phyloP scores from a whole-genome alignment of 257 asterid genomes.

The Dorcoceras hygrometricum region DNA sequence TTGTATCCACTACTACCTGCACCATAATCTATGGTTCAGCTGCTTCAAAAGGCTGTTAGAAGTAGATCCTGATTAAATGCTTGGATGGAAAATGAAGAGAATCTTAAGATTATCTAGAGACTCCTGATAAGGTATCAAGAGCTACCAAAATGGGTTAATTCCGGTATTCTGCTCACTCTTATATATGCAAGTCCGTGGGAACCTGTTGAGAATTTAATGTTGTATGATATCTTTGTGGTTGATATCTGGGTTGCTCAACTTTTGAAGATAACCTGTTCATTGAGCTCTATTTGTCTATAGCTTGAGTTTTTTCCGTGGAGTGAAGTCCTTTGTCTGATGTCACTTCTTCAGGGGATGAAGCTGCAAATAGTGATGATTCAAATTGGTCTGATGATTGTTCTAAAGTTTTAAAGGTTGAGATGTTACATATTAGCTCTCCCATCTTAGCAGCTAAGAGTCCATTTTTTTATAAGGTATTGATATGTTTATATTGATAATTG shows the following conservation, averaged over 20 bases:
- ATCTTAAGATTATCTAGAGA: background rate
- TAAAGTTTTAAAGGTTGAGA: constrained; percentile 50
- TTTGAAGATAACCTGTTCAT: background rate
- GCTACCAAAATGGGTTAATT: background rate
- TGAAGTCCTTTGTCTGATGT: constrained; percentile 13
- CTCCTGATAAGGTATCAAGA: background rate
- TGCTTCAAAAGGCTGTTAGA: background rate
- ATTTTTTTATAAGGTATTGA: constrained; percentile 71
- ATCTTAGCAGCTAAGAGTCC: constrained; percentile 91
- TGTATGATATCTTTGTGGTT: constrained; percentile 1
- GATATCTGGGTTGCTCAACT: constrained; percentile 10
- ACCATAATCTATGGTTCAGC: no score
- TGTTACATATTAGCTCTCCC: constrained; percentile 84
- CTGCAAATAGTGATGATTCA: constrained; percentile 63
- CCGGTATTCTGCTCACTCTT: background rate
- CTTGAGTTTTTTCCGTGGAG: constrained; percentile 12
- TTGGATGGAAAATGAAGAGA: background rate
- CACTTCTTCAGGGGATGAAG: constrained; percentile 63
- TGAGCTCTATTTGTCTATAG: constrained; percentile 3
- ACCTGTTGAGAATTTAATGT: background rate
- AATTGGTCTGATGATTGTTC: constrained; percentile 63
- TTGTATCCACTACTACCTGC: background rate
- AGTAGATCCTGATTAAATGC: background rate
- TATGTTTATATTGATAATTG: constrained; percentile 17
- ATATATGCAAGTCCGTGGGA: constrained; percentile 4